These are phyloP conservation scores for Funneliformis caledonium DNA, from an alignment of 371 early-diverging fungal genomes.

Conservation along the genomic window DNA sequence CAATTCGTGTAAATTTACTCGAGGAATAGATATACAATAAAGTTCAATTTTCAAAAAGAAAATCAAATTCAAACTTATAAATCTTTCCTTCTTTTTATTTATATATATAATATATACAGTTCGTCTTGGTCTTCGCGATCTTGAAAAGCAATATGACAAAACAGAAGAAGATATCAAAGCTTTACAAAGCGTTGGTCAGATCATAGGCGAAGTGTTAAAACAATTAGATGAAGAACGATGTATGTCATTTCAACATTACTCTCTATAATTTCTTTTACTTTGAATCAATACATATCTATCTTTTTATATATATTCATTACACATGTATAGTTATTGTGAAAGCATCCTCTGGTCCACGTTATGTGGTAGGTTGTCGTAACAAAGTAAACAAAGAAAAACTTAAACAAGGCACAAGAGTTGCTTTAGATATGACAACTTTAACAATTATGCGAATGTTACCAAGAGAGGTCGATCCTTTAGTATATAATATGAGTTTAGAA, in stretches of 20 bases:
- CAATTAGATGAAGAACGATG: slow-evolving; percentile 97
- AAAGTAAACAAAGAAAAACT: slow-evolving; percentile 92
- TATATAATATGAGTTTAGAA: slow-evolving; percentile 99
- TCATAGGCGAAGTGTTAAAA: slow-evolving; percentile 99
- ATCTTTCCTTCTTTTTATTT: no score
- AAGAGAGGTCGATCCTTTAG: slow-evolving; percentile 99
- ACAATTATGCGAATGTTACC: slow-evolving; percentile 99
- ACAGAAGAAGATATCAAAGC: slow-evolving; percentile 99
- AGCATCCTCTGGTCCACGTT: slow-evolving; percentile 97
- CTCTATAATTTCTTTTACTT: neutral
- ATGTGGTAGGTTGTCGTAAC: slow-evolving; percentile 98
- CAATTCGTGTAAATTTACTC: no score
- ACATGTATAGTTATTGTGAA: slow-evolving; percentile 92
- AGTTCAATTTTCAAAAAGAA: no score
- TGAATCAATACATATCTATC: neutral
- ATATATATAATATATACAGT: slow-evolving; percentile 55
- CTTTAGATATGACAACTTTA: slow-evolving; percentile 99
- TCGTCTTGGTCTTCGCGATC: slow-evolving; percentile 80
- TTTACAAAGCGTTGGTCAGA: slow-evolving; percentile 98
- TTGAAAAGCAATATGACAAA: slow-evolving; percentile 91
- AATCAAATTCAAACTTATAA: no score
- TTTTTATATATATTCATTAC: neutral
- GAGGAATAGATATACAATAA: no score
- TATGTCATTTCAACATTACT: slow-evolving; percentile 51
- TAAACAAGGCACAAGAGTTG: slow-evolving; percentile 96